Conservation (phyloP, 495 filamentous ascomycete species). For the Penicillium turbatum region DNA sequence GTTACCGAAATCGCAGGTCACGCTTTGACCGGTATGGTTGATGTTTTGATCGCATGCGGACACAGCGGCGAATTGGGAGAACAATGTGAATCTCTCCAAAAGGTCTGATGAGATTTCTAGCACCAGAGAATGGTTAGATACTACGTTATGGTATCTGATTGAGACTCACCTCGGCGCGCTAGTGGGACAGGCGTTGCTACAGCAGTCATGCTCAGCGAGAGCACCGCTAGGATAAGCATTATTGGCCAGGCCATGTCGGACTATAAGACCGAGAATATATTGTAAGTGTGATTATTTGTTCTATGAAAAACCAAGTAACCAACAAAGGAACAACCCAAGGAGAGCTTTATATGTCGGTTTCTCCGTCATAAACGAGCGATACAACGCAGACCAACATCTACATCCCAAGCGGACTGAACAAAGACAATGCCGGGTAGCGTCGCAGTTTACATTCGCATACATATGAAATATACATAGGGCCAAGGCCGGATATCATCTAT, state of each 20-base stretch:
- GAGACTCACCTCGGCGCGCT: neutral
- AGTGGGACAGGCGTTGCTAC: neutral
- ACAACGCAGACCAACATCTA: too few species aligned
- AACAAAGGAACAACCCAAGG: neutral
- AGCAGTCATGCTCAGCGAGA: neutral
- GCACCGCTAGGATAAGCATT: neutral
- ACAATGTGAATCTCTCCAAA: neutral
- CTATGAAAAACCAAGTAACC: neutral
- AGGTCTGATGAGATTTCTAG: neutral
- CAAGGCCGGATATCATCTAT: too few species aligned
- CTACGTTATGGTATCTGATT: too few species aligned
- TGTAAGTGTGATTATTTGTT: too few species aligned
- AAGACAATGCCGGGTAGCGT: too few species aligned
- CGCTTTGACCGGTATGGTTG: neutral
- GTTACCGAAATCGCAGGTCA: neutral
- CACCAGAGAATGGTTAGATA: neutral
- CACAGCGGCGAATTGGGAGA: neutral
- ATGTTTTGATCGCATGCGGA: slow-evolving; percentile 2
- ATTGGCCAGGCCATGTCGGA: neutral
- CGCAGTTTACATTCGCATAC: too few species aligned
- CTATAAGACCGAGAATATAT: neutral
- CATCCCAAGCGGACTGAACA: too few species aligned
- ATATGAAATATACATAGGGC: too few species aligned
- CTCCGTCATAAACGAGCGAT: too few species aligned
- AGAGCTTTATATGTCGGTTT: too few species aligned